These are phyloP conservation scores for Agapanthus africanus DNA, from an alignment of 106 monocot species.

Conservation along the genomic window DNA sequence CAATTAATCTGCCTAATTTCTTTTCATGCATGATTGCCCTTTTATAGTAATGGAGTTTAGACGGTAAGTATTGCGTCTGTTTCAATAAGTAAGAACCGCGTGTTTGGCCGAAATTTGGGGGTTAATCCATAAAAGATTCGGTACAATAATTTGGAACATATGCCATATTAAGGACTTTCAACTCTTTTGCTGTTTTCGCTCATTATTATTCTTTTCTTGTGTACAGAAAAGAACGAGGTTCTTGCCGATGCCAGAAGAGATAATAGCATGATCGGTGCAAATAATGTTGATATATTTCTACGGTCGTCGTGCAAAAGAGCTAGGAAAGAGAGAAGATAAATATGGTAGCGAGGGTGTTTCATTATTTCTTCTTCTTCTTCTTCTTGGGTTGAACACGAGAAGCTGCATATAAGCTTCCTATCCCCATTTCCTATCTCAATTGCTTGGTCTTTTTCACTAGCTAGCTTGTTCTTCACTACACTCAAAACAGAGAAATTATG, in stretches of 20 bases:
- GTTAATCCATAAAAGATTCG: not conserved
- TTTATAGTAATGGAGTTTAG: no score
- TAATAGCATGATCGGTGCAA: constrained; percentile 16
- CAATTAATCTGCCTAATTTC: no score
- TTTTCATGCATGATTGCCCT: no score
- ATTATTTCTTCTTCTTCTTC: not conserved
- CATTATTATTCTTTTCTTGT: no score
- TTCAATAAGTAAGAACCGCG: no score
- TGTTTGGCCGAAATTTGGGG: not conserved
- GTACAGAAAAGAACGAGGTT: constrained; percentile 63
- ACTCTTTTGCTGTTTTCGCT: constrained; percentile 1
- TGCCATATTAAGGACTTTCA: no score
- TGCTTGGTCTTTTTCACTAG: constrained; percentile 6
- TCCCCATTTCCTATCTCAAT: not conserved
- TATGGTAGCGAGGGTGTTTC: no score
- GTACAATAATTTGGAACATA: no score
- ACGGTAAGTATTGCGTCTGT: no score
- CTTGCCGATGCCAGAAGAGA: constrained; percentile 37
- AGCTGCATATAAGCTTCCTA: constrained; percentile 12
- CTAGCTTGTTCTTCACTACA: constrained; percentile 1
- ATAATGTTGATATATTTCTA: not conserved
- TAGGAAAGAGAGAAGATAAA: no score
- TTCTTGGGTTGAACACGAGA: constrained; percentile 5
- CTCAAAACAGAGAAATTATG: not conserved
- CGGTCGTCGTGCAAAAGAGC: not conserved